Base-by-base conservation (phyloP, 2,329 filamentous ascomycete genomes). In the Trichoderma gracile region DNA sequence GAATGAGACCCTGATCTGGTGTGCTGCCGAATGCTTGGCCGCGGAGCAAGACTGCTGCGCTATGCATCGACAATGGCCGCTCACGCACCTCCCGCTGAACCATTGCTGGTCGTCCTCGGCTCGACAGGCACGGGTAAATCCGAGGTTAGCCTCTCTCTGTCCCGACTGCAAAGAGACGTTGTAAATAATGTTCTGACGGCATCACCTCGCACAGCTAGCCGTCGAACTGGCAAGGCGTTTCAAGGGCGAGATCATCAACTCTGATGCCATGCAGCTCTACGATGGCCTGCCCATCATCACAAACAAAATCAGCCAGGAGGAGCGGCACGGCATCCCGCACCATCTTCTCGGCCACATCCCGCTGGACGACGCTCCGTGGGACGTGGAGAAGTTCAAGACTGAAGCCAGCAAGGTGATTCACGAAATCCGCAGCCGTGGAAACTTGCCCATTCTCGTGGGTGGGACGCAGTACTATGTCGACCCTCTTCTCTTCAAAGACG, bases 191-290 rank as follows among this genome's bases (percentile, higher is more conserved):
- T 33, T 50, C 66, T 62, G 27, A 66, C n/a, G 14, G 21, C 23
- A n/a, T 14, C 30, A 10, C 33, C 14, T 38, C 12, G 15, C 30
- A n/a, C 67, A 97, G 93, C 85, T 97, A 69, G 95, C 95, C 9
- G 89, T 99, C 46, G 92, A 97, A 68, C 79, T 99, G 58, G 95
- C 96, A 1, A 83, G 83, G 47, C 86, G 84, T 23, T 93, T 93
- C 77, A 89, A 95, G 76, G 95, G 96, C 73, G 95, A 99, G 77
- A 86, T 99, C 59, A 93, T 99, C 78, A 99, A 99, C 74, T 92
- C 92, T 53, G 95, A 99, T 81, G 95, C 95, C 45, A 97, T 99
- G 93, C 95, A 99, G 75, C 88, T 99, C 78, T 99, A 99, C 76
- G 84, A 86, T 60, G 95, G 95, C 3, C 80, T 99, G 49, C 93